Base-by-base conservation (phyloP, 768 basidiomycete genomes). In the Russula earlei region DNA sequence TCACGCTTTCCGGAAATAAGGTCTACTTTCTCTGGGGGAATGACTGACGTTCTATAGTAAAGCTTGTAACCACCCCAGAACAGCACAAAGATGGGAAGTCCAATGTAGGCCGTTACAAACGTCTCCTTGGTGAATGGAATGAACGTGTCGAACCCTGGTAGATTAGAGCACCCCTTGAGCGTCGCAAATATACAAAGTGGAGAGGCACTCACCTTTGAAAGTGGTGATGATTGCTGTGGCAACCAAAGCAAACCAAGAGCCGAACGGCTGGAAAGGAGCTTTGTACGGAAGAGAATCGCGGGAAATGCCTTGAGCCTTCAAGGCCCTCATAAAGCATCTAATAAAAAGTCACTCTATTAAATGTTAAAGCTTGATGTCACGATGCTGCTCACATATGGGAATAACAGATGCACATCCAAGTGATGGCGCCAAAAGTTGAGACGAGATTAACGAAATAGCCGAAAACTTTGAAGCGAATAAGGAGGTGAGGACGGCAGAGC, bases 231-330 rank as follows among this genome's bases (percentile, higher is more conserved):
- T 71, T 10, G 61, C 71, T 1, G 79, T 81, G 29, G 75, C 69
- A 41, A 72, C 68, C 12, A 82, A 66, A 24, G 82, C 83, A 63
- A 81, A 77, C 77, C 76, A 82, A 41, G 77, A 77, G 22, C 80
- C 78, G 68, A 74, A 82, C 24, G 80, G 80, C 64, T 79, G 79
- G 65, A 82, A 80, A n/a, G 82, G 81, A 7, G 78, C 81, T 66
- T 78, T 72, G 72, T 76, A 78, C 6, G 75, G 74, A 24, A 78
- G 67, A 46, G 69, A 69, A 54, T 73, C 69, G 24, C 75, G 64
- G 5, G 67, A 68, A 60, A 74, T 68, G 19, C 75, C 75, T 52
- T 75, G 74, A 10, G 64, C 68, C 49, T 72, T 71, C 63, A 77
- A 70, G 0, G 79, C 78, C 36, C 66, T 65, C 68, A 79, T 74